Evolutionary conservation across 108 stramenopile genomes (phyloP).

Genomic region (Mediolabrus comicus): DNA sequence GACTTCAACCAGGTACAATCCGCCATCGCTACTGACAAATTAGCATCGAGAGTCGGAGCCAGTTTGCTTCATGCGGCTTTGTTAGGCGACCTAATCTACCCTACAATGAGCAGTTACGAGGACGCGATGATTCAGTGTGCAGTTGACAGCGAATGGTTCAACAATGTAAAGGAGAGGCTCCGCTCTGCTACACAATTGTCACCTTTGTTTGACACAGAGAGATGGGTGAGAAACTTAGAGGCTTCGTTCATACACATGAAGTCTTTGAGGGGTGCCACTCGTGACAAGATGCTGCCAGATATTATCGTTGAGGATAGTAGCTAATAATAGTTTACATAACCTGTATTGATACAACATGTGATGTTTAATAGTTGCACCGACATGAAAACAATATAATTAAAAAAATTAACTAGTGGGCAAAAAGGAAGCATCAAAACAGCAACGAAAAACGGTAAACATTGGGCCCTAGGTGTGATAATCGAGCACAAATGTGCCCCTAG

Average conservation of each 20-base stretch:
- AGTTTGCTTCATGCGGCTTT: slow-evolving; percentile 61
- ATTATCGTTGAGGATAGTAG: too few species aligned
- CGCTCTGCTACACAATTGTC: not conserved
- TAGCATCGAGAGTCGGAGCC: slow-evolving; percentile 80
- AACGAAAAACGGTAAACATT: too few species aligned
- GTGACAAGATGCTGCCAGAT: too few species aligned
- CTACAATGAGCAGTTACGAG: slow-evolving; percentile 61
- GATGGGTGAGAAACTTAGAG: slow-evolving; percentile 58
- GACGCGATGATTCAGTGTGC: slow-evolving; percentile 67
- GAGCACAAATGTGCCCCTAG: too few species aligned
- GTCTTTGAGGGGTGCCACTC: not conserved
- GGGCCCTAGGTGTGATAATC: too few species aligned
- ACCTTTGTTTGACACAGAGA: slow-evolving; percentile 51
- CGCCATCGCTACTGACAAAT: slow-evolving; percentile 56
- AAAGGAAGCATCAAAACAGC: too few species aligned
- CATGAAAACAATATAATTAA: too few species aligned
- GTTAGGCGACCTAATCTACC: slow-evolving; percentile 51
- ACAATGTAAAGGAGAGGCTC: slow-evolving; percentile 15
- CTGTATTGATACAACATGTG: too few species aligned
- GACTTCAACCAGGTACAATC: not conserved
- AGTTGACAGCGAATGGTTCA: slow-evolving; percentile 36
- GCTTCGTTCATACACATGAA: slow-evolving; percentile 26
- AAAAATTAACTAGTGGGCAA: too few species aligned
- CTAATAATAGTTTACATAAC: too few species aligned
- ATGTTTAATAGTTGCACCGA: too few species aligned